Conservation (phyloP, 257 asterid species). For the Rhazya stricta region DNA sequence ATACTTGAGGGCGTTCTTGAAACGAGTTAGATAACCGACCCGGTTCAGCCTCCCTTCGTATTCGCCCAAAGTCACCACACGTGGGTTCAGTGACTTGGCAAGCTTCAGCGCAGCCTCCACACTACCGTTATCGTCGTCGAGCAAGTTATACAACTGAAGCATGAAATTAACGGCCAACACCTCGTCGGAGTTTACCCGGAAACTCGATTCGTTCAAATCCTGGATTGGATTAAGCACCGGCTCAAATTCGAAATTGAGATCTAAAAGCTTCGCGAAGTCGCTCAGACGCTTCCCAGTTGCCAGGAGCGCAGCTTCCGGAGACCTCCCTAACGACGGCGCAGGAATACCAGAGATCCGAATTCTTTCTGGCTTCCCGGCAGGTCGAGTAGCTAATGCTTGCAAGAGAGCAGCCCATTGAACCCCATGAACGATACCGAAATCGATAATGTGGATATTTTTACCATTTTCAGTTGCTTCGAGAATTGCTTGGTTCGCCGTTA, state of each 20-base stretch:
- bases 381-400: slow-evolving; percentile 90
- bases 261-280: slow-evolving; percentile 70
- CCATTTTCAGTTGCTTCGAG: slow-evolving; percentile 71
- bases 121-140: slow-evolving; percentile 49
- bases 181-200: slow-evolving; percentile 68
- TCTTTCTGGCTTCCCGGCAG: slow-evolving; percentile 69
- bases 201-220: slow-evolving; percentile 44
- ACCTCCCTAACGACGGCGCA: slow-evolving; percentile 58
- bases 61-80: slow-evolving; percentile 81
- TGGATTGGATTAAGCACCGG: slow-evolving; percentile 61
- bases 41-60: slow-evolving; percentile 65
- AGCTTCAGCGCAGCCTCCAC: slow-evolving; percentile 61
- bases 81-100: slow-evolving; percentile 69
- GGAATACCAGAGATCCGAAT: slow-evolving; percentile 89
- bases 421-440: slow-evolving; percentile 92
- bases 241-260: slow-evolving; percentile 79
- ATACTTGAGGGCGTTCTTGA: slow-evolving; percentile 64
- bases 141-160: slow-evolving; percentile 73
- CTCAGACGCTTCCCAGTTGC: slow-evolving; percentile 90
- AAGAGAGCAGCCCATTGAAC: slow-evolving; percentile 96
- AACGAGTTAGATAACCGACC: slow-evolving; percentile 57
- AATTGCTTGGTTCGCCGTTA: slow-evolving; percentile 93
- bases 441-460: slow-evolving; percentile 68
- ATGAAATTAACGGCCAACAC: slow-evolving; percentile 69
- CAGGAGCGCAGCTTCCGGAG: slow-evolving; percentile 51